phyloP scores from a whole-genome alignment of 371 early-diverging fungal species.

The Mucor sp. region DNA sequence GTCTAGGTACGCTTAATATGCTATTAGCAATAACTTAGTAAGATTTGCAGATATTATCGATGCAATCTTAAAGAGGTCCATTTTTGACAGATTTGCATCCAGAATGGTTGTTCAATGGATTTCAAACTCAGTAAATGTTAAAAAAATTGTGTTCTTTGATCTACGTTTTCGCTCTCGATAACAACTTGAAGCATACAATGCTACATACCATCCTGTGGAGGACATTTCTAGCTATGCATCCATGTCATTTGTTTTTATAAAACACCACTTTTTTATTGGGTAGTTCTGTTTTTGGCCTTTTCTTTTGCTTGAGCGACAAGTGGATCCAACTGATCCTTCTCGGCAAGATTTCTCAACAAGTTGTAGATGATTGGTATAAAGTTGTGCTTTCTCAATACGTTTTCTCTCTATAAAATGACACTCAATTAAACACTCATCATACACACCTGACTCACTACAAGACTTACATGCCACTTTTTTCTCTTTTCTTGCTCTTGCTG shows the following conservation, averaged over 20 bases:
- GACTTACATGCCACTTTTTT: constrained; percentile 52
- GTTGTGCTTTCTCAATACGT: constrained; percentile 77
- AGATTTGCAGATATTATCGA: background rate
- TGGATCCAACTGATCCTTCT: constrained; percentile 56
- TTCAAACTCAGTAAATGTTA: background rate
- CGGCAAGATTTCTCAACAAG: constrained; percentile 66
- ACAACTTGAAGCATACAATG: background rate
- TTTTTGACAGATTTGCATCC: background rate
- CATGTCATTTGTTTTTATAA: background rate
- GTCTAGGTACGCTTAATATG: background rate
- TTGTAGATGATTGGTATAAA: constrained; percentile 80
- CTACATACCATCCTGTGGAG: background rate
- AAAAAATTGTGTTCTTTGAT: background rate
- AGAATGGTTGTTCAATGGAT: background rate
- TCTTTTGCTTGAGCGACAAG: constrained; percentile 59
- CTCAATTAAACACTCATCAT: background rate
- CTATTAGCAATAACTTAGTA: background rate
- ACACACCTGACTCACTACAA: background rate
- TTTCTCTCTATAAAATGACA: constrained; percentile 57
- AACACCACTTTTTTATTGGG: background rate
- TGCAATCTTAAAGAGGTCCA: background rate
- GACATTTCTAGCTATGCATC: background rate
- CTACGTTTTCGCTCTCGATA: background rate
- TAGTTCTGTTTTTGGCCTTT: constrained; percentile 24
- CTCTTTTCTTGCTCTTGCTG: constrained; percentile 53